Conservation (phyloP, 306 rosid species). For the Hippophae gyantsensis region DNA sequence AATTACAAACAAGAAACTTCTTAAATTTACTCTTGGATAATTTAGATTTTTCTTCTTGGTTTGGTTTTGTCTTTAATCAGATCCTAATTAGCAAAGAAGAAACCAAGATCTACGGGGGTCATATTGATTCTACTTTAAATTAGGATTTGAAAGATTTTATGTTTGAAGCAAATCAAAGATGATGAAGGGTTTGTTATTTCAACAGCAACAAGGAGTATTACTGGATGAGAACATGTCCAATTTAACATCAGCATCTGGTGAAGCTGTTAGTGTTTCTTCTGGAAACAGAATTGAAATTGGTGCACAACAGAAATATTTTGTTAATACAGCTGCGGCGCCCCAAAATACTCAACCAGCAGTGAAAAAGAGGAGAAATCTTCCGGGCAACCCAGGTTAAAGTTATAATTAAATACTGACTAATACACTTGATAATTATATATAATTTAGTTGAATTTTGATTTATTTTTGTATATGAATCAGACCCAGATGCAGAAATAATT, state of each 20-base stretch:
- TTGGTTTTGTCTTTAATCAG: neutral
- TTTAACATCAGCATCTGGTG: conserved; percentile 87
- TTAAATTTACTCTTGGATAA: conserved; percentile 18
- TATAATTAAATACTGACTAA: neutral
- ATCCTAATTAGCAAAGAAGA: neutral
- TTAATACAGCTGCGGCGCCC: conserved; percentile 35
- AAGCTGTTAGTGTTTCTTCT: conserved; percentile 70
- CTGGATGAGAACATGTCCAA: conserved; percentile 87
- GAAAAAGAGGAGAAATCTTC: conserved; percentile 87
- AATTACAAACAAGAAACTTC: conserved; percentile 35
- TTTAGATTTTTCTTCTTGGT: conserved; percentile 7
- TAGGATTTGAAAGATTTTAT: too few species aligned
- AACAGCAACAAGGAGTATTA: conserved; percentile 32
- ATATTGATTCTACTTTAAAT: neutral
- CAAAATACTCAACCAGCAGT: conserved; percentile 28
- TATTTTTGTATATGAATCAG: conserved; percentile 24
- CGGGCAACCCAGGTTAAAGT: conserved; percentile 85
- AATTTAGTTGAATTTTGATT: neutral
- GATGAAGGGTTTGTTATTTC: conserved; percentile 51
- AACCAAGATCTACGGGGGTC: conserved; percentile 39
- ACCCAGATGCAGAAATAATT: conserved; percentile 92
- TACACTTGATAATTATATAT: too few species aligned
- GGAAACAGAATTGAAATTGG: conserved; percentile 61
- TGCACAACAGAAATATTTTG: conserved; percentile 21
- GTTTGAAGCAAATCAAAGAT: neutral